These are phyloP conservation scores for Colletotrichum orbiculare DNA, from an alignment of 2,329 filamentous ascomycete genomes.

Conservation along the genomic window DNA sequence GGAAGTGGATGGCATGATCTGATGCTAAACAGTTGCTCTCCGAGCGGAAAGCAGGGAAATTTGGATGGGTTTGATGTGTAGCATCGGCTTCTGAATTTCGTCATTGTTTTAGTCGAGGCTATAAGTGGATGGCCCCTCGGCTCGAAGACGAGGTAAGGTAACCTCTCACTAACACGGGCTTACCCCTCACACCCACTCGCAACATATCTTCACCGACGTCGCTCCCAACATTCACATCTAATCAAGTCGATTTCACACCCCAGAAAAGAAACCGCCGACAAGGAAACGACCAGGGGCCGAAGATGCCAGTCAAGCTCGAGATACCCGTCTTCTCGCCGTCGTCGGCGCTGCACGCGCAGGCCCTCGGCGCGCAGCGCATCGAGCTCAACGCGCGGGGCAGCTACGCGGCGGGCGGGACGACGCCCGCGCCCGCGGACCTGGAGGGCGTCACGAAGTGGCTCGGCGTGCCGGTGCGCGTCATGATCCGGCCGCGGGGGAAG, in stretches of 20 bases:
- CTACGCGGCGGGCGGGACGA: slow-evolving; percentile 62
- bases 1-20: slow-evolving; percentile 25
- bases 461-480: slow-evolving; percentile 59
- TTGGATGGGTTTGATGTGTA: neutral
- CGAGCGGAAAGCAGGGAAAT: slow-evolving; percentile 10
- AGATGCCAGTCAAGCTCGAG: slow-evolving; percentile 54
- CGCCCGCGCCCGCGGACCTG: slow-evolving; percentile 57
- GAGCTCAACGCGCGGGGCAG: slow-evolving; percentile 66
- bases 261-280: no score
- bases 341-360: slow-evolving; percentile 52
- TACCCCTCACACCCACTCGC: neutral
- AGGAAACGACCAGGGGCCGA: no score
- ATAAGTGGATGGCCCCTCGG: no score
- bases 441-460: slow-evolving; percentile 36
- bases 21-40: slow-evolving; percentile 13
- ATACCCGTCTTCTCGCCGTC: slow-evolving; percentile 63
- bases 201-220: neutral
- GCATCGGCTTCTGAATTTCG: no score
- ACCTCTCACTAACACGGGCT: no score
- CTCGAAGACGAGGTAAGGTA: no score
- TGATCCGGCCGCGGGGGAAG: slow-evolving; percentile 64
- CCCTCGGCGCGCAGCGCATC: slow-evolving; percentile 59
- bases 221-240: no score
- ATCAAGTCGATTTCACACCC: no score
- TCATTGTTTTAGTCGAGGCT: no score